Percentiles rank a stretch among this genome's conserved stretches.
Evolutionary conservation across 768 basidiomycete genomes (phyloP).

Genomic region (Tulasnella sp.): DNA sequence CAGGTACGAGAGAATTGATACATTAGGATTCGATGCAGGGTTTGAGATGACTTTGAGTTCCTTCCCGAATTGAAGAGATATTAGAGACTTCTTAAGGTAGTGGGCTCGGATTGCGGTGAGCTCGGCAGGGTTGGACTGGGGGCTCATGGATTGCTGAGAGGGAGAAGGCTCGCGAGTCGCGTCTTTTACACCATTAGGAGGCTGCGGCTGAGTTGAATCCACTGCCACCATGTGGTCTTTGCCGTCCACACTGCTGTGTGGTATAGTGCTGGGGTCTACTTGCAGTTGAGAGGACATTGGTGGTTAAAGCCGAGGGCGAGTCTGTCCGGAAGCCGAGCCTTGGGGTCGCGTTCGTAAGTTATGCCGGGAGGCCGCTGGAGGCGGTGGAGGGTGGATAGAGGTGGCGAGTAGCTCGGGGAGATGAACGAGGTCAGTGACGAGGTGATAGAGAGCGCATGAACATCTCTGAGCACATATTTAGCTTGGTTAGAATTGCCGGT

Average conservation of each 20-base stretch:
- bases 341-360: background rate
- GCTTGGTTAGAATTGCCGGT: background rate
- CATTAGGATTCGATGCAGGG: slow-evolving; percentile 36
- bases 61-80: slow-evolving; percentile 73
- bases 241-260: background rate
- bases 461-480: background rate
- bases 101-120: slow-evolving; percentile 89
- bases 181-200: background rate
- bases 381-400: background rate
- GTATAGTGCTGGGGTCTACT: background rate
- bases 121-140: slow-evolving; percentile 1
- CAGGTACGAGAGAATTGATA: slow-evolving; percentile 73
- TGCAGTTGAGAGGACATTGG: background rate
- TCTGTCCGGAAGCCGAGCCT: background rate
- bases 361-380: background rate
- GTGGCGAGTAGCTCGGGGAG: background rate
- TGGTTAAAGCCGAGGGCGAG: background rate
- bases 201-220: background rate
- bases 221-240: background rate
- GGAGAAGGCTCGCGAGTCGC: background rate
- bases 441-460: background rate
- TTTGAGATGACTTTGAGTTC: slow-evolving; percentile 64
- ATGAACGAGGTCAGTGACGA: background rate
- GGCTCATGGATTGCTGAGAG: slow-evolving; percentile 3
- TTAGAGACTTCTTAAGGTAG: slow-evolving; percentile 94